phyloP scores from a whole-genome alignment of 1,284 basidiomycete species.

The Malassezia cuniculi region DNA sequence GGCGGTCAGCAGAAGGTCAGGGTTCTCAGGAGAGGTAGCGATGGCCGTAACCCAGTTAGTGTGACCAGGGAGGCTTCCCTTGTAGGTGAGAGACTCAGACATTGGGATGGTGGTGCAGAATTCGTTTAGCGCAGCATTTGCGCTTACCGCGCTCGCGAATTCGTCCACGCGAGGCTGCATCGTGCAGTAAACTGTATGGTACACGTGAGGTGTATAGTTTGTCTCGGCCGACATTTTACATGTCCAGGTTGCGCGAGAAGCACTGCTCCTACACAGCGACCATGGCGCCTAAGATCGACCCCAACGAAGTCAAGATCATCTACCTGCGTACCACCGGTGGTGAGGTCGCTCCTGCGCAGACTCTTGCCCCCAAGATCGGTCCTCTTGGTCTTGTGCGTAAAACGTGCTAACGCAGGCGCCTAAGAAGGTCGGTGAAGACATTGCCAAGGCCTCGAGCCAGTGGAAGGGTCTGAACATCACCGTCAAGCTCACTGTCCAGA shows the following conservation, averaged over 20 bases:
- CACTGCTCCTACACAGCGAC: no score
- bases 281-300: slow-evolving; percentile 53
- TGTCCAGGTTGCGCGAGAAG: no score
- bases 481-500: slow-evolving; percentile 98
- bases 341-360: slow-evolving; percentile 98
- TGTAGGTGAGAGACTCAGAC: slow-evolving; percentile 39
- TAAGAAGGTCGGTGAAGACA: slow-evolving; percentile 99
- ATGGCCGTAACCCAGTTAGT: slow-evolving; percentile 84
- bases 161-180: no score
- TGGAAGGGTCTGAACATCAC: slow-evolving; percentile 99
- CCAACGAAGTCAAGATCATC: slow-evolving; percentile 92
- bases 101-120: slow-evolving; percentile 9
- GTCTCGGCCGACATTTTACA: no score
- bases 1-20: slow-evolving; percentile 89
- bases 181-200: no score
- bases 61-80: slow-evolving; percentile 69
- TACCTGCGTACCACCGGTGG: slow-evolving; percentile 98
- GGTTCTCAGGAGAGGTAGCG: slow-evolving; percentile 90
- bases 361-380: slow-evolving; percentile 98
- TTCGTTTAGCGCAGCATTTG: no score
- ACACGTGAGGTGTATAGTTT: no score
- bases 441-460: slow-evolving; percentile 92
- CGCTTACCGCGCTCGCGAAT: no score
- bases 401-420: slow-evolving; percentile 58
- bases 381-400: slow-evolving; percentile 88